Conservation (phyloP, 2,329 filamentous ascomycete genomes). For the Rutstroemia sydowiana region DNA sequence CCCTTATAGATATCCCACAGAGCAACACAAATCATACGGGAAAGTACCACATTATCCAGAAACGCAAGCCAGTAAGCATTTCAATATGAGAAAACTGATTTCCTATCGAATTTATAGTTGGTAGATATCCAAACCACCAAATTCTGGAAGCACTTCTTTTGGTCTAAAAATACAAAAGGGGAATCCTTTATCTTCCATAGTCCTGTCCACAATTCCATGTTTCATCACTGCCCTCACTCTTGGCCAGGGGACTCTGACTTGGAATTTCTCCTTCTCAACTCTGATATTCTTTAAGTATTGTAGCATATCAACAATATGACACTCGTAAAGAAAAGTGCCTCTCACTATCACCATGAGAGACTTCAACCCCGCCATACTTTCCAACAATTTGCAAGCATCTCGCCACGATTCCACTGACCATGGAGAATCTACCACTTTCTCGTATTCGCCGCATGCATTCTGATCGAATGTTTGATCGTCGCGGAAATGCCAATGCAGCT, state of each 20-base stretch:
- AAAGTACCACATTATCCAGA: no score
- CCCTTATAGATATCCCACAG: no score
- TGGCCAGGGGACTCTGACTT: neutral
- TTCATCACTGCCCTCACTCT: neutral
- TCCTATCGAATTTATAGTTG: neutral
- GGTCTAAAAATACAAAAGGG: neutral
- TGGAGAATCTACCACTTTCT: neutral
- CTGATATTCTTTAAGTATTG: neutral
- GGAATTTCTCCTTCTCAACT: neutral
- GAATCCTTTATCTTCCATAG: neutral
- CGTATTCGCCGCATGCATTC: neutral
- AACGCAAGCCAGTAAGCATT: no score
- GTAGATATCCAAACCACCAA: neutral
- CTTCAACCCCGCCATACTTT: neutral
- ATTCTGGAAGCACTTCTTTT: neutral
- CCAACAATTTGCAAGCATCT: neutral
- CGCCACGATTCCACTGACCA: neutral
- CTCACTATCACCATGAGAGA: neutral
- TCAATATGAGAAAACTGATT: no score
- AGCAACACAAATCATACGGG: no score
- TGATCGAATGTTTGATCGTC: neutral
- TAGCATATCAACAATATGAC: neutral
- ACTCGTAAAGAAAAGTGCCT: neutral
- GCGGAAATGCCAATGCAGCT: neutral
- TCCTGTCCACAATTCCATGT: neutral